These are phyloP conservation scores for Cystobasidium tubakii DNA, from an alignment of 768 basidiomycete genomes.

Conservation along the genomic window DNA sequence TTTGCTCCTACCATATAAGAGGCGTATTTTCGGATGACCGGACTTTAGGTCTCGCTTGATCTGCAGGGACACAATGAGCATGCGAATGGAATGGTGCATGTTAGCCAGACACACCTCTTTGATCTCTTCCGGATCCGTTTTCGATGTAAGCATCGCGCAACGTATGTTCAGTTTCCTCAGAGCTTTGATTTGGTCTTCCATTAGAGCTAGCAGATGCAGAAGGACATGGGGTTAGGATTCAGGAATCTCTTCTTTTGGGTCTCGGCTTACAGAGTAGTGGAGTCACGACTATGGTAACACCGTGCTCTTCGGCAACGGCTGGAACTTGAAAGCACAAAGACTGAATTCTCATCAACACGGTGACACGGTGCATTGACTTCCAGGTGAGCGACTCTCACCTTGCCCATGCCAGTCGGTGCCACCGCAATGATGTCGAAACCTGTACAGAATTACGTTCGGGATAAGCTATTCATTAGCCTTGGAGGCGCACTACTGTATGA, in stretches of 20 bases:
- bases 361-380: conserved; percentile 44
- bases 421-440: conserved; percentile 51
- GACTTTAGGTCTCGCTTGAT: conserved; percentile 61
- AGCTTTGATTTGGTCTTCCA: conserved; percentile 41
- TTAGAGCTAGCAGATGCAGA: conserved; percentile 21
- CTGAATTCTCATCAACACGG: neutral
- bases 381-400: no score
- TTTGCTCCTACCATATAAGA: conserved; percentile 59
- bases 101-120: conserved; percentile 52
- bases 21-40: conserved; percentile 57
- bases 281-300: conserved; percentile 37
- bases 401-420: conserved; percentile 84
- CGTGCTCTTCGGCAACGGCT: conserved; percentile 61
- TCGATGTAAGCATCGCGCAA: conserved; percentile 64
- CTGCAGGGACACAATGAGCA: conserved; percentile 49
- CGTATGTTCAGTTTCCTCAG: conserved; percentile 53
- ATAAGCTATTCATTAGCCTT: no score
- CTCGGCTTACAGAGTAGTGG: neutral
- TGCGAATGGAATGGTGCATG: neutral
- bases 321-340: conserved; percentile 74
- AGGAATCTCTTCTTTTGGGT: neutral
- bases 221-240: no score
- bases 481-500: no score
- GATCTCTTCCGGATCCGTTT: conserved; percentile 58
- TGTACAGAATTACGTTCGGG: conserved; percentile 30